These are phyloP conservation scores for Skeletonema tropicum DNA, from an alignment of 108 stramenopile genomes.

Conservation along the genomic window DNA sequence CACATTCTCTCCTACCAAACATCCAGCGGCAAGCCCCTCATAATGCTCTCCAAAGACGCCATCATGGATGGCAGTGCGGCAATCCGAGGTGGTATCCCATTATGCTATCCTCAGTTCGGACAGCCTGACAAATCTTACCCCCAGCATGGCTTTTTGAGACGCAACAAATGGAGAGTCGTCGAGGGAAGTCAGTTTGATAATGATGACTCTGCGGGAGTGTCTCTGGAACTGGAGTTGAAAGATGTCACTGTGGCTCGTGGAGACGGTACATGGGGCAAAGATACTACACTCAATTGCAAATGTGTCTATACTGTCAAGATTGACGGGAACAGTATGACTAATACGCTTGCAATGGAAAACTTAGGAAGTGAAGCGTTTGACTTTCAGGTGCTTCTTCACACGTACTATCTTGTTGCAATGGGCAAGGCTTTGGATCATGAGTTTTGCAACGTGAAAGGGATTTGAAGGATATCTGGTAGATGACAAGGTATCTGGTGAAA, in stretches of 20 bases:
- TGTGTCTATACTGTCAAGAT: slow-evolving; percentile 49
- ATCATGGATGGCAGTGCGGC: slow-evolving; percentile 79
- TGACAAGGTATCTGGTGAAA: slow-evolving; percentile 65
- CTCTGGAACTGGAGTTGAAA: slow-evolving; percentile 58
- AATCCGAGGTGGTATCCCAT: slow-evolving; percentile 81
- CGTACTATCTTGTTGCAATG: slow-evolving; percentile 67
- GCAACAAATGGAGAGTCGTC: slow-evolving; percentile 66
- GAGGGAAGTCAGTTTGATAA: slow-evolving; percentile 36
- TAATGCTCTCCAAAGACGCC: slow-evolving; percentile 78
- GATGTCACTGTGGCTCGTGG: slow-evolving; percentile 68
- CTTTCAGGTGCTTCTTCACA: slow-evolving; percentile 79
- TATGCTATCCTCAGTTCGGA: slow-evolving; percentile 88
- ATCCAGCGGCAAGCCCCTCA: slow-evolving; percentile 46
- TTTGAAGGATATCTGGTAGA: slow-evolving; percentile 56
- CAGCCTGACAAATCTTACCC: slow-evolving; percentile 75
- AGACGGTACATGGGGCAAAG: slow-evolving; percentile 60
- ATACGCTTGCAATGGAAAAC: slow-evolving; percentile 69
- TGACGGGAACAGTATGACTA: slow-evolving; percentile 49
- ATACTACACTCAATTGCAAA: slow-evolving; percentile 32
- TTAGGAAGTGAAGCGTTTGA: slow-evolving; percentile 53
- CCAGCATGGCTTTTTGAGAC: slow-evolving; percentile 83
- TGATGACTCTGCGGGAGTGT: slow-evolving; percentile 55
- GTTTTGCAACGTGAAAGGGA: slow-evolving; percentile 65
- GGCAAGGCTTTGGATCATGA: slow-evolving; percentile 57
- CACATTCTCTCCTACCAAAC: slow-evolving; percentile 64